Conservation (phyloP, 331 rosid species). For the Rosa hybrid region DNA sequence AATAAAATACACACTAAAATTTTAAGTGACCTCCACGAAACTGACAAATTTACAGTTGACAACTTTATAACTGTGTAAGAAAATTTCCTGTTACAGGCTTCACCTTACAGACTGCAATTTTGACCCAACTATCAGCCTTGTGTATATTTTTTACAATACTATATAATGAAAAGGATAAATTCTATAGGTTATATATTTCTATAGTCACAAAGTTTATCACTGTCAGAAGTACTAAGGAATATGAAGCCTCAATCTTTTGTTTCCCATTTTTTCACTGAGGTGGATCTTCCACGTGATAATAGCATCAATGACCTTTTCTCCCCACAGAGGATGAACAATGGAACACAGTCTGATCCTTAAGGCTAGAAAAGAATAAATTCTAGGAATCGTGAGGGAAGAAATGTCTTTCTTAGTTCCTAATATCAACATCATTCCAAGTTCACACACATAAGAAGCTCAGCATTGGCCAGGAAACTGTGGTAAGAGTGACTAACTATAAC, state of each 20-base stretch:
- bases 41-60: background rate
- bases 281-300: background rate
- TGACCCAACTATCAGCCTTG: background rate
- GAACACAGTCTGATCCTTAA: background rate
- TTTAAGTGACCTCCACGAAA: background rate
- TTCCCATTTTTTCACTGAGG: background rate
- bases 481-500: background rate
- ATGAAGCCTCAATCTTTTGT: constrained; percentile 10
- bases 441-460: background rate
- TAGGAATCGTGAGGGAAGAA: background rate
- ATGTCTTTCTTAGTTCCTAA: background rate
- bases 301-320: background rate
- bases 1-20: background rate
- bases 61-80: background rate
- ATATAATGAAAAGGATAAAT: background rate
- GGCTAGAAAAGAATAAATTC: background rate
- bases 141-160: background rate
- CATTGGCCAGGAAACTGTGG: background rate
- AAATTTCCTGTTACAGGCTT: background rate
- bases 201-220: background rate
- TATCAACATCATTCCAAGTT: background rate
- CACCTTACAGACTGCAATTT: background rate
- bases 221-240: background rate
- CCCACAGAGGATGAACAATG: background rate
- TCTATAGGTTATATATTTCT: background rate